Percentiles rank a stretch among this genome's conserved stretches.
phyloP scores from a whole-genome alignment of 2,329 filamentous ascomycete genomes.

The Colletotrichum tofieldiae region DNA sequence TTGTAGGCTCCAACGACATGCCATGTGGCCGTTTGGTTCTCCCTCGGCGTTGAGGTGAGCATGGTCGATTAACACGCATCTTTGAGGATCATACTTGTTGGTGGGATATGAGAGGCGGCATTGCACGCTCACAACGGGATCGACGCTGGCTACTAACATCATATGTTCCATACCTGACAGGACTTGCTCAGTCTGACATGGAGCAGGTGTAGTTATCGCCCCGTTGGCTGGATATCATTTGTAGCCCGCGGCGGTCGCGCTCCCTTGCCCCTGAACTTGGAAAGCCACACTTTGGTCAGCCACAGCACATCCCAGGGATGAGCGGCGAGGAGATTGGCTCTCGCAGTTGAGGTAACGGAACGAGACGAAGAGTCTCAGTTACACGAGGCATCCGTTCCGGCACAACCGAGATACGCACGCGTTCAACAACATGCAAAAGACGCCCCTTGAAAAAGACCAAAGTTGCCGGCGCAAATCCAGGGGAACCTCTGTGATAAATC shows the following conservation, averaged over 20 bases:
- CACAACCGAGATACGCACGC: background rate
- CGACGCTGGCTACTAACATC: too few species aligned
- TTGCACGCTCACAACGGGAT: background rate
- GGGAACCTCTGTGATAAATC: background rate
- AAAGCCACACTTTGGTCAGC: slow-evolving; percentile 6
- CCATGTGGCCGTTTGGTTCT: background rate
- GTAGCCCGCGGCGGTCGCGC: too few species aligned
- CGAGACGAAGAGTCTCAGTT: background rate
- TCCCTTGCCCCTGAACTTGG: background rate
- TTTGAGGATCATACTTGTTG: background rate
- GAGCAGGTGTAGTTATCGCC: too few species aligned
- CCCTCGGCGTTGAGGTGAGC: background rate
- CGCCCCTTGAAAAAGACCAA: too few species aligned
- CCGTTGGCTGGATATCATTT: too few species aligned
- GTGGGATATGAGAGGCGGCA: background rate
- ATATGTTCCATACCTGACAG: too few species aligned
- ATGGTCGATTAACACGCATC: background rate
- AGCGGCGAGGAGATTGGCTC: background rate
- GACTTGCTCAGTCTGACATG: too few species aligned
- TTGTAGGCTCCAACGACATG: background rate
- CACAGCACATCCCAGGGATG: background rate
- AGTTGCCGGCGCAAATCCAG: background rate
- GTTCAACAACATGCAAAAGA: background rate
- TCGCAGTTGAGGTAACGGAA: background rate
- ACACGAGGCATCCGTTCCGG: background rate